Conservation (phyloP, 495 filamentous ascomycete species). For the Penicillium riverlandense region DNA sequence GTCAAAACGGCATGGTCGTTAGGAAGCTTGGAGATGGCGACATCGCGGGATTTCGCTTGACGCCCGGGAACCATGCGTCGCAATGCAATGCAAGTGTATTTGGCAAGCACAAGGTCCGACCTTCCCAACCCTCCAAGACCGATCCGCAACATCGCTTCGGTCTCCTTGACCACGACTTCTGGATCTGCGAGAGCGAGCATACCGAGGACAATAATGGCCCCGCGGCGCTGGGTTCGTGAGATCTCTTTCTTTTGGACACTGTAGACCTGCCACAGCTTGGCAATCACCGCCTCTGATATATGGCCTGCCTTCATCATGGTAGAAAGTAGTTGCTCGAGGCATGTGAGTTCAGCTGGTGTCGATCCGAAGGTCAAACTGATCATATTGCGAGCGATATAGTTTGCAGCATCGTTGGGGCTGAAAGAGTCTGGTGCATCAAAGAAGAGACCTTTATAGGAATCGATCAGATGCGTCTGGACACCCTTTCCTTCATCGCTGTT, state of each 20-base stretch:
- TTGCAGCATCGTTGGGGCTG: slow-evolving; percentile 82
- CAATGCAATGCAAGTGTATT: slow-evolving; percentile 90
- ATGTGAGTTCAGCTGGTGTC: slow-evolving; percentile 89
- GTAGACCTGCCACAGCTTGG: slow-evolving; percentile 97
- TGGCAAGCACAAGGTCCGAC: slow-evolving; percentile 77
- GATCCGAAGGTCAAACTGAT: slow-evolving; percentile 95
- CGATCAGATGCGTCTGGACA: slow-evolving; percentile 92
- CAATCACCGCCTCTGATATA: slow-evolving; percentile 76
- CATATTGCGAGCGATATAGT: slow-evolving; percentile 97
- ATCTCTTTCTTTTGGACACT: slow-evolving; percentile 90
- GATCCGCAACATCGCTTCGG: slow-evolving; percentile 87
- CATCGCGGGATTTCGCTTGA: slow-evolving; percentile 62
- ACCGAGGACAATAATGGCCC: slow-evolving; percentile 91
- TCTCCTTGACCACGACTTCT: slow-evolving; percentile 86
- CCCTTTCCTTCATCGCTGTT: slow-evolving; percentile 99
- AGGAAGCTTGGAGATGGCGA: slow-evolving; percentile 68
- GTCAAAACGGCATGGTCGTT: slow-evolving; percentile 87
- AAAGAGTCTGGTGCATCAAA: slow-evolving; percentile 89
- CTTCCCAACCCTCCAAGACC: slow-evolving; percentile 77
- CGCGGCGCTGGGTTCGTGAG: slow-evolving; percentile 82
- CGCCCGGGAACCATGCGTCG: slow-evolving; percentile 81
- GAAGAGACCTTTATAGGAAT: slow-evolving; percentile 92
- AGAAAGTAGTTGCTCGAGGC: slow-evolving; percentile 84
- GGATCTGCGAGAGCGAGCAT: slow-evolving; percentile 94
- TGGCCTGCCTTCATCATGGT: slow-evolving; percentile 96